These are phyloP conservation scores for Candida boidinii DNA, from an alignment of 805 yeast species.

Conservation along the genomic window DNA sequence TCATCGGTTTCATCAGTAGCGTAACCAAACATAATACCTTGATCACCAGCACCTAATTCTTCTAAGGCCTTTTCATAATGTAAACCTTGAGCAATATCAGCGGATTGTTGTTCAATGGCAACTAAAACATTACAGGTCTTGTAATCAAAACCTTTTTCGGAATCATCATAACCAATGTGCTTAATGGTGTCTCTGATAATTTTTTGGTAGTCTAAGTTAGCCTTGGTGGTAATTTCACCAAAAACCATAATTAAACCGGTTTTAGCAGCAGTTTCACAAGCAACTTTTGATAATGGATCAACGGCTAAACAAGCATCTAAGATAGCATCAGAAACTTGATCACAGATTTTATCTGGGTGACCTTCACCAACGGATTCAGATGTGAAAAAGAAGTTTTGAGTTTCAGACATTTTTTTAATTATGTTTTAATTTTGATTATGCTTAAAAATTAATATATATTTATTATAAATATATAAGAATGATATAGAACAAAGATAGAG, in stretches of 20 bases:
- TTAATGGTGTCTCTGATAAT: constrained; percentile 96
- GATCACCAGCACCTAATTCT: constrained; percentile 99
- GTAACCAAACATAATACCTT: constrained; percentile 99
- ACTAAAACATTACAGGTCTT: constrained; percentile 98
- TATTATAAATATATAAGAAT: neutral
- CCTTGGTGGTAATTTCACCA: constrained; percentile 98
- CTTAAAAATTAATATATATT: constrained; percentile 1
- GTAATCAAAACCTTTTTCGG: constrained; percentile 97
- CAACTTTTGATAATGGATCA: constrained; percentile 97
- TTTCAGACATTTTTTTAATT: neutral
- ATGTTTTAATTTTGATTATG: neutral
- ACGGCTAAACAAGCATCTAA: constrained; percentile 93
- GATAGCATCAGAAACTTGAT: constrained; percentile 97
- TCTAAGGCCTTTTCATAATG: constrained; percentile 94
- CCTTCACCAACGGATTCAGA: constrained; percentile 93
- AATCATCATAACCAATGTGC: constrained; percentile 95
- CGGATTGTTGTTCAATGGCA: constrained; percentile 98
- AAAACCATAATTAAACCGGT: constrained; percentile 99
- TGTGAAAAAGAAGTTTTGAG: constrained; percentile 54
- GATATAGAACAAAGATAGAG: neutral
- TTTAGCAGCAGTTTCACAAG: constrained; percentile 98
- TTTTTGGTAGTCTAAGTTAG: constrained; percentile 92
- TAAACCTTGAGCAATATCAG: constrained; percentile 98
- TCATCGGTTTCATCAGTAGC: constrained; percentile 99
- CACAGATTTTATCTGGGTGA: constrained; percentile 95